Conservation (phyloP, 176 grass and related monocot genomes). For the Carex pumila region DNA sequence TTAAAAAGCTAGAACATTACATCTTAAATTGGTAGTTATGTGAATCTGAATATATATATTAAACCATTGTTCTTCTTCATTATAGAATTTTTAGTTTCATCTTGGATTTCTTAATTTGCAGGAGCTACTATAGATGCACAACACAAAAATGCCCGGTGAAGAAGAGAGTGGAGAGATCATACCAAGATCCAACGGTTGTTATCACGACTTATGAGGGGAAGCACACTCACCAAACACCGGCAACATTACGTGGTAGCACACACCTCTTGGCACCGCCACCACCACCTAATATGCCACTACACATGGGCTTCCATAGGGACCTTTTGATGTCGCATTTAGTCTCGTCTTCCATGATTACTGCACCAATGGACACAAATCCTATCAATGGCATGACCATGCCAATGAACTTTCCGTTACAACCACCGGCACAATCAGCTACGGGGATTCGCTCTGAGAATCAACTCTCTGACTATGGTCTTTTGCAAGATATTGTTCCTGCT, state of each 20-base stretch:
- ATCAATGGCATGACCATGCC: slow-evolving; percentile 13
- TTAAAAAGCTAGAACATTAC: neutral
- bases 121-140: slow-evolving; percentile 99
- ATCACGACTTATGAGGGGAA: slow-evolving; percentile 98
- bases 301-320: slow-evolving; percentile 9
- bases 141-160: slow-evolving; percentile 90
- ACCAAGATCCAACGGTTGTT: slow-evolving; percentile 63
- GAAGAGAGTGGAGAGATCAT: slow-evolving; percentile 95
- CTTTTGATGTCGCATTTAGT: slow-evolving; percentile 15
- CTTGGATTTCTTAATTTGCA: slow-evolving; percentile 13
- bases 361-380: slow-evolving; percentile 21
- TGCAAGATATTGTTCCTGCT: slow-evolving; percentile 83
- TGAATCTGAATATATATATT: no score
- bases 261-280: slow-evolving; percentile 49
- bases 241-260: slow-evolving; percentile 60
- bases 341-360: slow-evolving; percentile 12
- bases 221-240: slow-evolving; percentile 71
- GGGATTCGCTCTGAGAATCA: slow-evolving; percentile 42
- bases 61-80: neutral
- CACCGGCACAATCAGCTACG: neutral
- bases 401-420: slow-evolving; percentile 23
- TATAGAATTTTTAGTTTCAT: neutral
- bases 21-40: neutral
- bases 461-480: slow-evolving; percentile 67
- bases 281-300: slow-evolving; percentile 30